Conservation (phyloP, 768 basidiomycete genomes). For the Xerocomellus dryophilus region DNA sequence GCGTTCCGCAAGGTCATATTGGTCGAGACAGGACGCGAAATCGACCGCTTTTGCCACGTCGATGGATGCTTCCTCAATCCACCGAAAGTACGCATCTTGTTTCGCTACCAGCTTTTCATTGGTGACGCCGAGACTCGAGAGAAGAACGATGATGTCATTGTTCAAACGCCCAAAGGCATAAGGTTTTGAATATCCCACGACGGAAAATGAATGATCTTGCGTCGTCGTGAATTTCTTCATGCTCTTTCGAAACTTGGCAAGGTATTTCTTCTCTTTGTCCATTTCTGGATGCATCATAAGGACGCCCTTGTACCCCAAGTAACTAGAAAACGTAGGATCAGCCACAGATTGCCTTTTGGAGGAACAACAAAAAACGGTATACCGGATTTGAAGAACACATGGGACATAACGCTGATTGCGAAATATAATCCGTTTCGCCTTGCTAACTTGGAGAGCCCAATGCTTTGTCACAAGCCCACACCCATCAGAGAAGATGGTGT, state of each 20-base stretch:
- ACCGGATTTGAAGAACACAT: constrained; percentile 63
- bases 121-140: constrained; percentile 60
- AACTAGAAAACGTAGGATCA: constrained; percentile 36
- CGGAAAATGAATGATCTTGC: constrained; percentile 58
- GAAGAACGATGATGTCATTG: constrained; percentile 65
- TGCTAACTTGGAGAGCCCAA: constrained; percentile 52
- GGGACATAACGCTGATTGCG: constrained; percentile 57
- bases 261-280: constrained; percentile 42
- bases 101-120: constrained; percentile 52
- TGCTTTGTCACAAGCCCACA: constrained; percentile 60
- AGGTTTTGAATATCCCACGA: constrained; percentile 61
- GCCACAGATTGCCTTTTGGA: not conserved
- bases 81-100: constrained; percentile 56
- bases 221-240: constrained; percentile 68
- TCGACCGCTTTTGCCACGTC: constrained; percentile 52
- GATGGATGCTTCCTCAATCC: constrained; percentile 50
- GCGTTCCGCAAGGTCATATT: constrained; percentile 49
- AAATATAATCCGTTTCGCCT: constrained; percentile 52
- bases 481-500: constrained; percentile 65
- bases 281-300: constrained; percentile 64
- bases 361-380: not conserved
- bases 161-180: constrained; percentile 66
- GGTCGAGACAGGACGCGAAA: constrained; percentile 50
- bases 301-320: constrained; percentile 71
- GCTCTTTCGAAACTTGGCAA: constrained; percentile 60